Conservation (phyloP, 352 stramenopile genomes). For the Pythium myriotylum region DNA sequence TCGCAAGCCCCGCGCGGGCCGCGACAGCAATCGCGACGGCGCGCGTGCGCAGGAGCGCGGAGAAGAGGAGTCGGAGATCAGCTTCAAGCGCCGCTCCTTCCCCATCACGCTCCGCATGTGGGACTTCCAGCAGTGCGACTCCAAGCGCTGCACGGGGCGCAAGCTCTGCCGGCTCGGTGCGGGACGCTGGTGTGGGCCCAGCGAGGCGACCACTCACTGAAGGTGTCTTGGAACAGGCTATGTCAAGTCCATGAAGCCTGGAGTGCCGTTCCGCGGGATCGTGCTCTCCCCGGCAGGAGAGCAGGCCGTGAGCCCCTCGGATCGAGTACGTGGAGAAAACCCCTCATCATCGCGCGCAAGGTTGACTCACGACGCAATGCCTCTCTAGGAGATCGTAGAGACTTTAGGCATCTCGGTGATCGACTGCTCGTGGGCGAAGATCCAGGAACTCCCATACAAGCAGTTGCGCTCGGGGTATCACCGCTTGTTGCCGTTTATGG, state of each 20-base stretch:
- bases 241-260: conserved; percentile 92
- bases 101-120: conserved; percentile 91
- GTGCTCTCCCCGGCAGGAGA: conserved; percentile 93
- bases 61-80: conserved; percentile 69
- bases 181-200: background rate
- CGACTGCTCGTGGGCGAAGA: conserved; percentile 97
- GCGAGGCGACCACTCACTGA: background rate
- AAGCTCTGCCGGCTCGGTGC: conserved; percentile 90
- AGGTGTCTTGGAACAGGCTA: conserved; percentile 47
- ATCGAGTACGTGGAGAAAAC: conserved; percentile 44
- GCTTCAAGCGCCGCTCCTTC: conserved; percentile 73
- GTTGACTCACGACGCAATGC: background rate
- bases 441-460: conserved; percentile 95
- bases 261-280: conserved; percentile 93
- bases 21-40: conserved; percentile 27
- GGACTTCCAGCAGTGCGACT: conserved; percentile 96
- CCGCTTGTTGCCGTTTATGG: conserved; percentile 96
- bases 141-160: conserved; percentile 93
- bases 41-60: conserved; percentile 23
- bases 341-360: background rate
- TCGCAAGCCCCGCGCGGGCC: conserved; percentile 23
- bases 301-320: conserved; percentile 89
- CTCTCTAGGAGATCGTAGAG: conserved; percentile 58
- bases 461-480: conserved; percentile 94
- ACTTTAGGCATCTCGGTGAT: conserved; percentile 94